These are phyloP conservation scores for Boletus fagicola DNA, from an alignment of 768 basidiomycete species.

Conservation along the genomic window DNA sequence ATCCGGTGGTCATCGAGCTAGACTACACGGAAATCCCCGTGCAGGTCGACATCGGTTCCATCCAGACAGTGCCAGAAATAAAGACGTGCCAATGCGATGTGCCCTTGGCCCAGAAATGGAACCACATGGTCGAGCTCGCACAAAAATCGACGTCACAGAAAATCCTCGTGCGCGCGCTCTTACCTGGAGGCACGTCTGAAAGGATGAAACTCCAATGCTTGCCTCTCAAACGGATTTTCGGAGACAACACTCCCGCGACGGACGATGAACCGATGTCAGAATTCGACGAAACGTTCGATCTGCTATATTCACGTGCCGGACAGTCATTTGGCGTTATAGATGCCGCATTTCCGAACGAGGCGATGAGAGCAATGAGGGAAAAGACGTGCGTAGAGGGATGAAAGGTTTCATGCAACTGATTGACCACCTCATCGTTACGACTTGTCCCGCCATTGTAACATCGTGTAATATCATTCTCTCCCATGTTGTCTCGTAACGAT, in stretches of 20 bases:
- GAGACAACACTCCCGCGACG: background rate
- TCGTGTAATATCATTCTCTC: too few species aligned
- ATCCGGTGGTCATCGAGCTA: conserved; percentile 26
- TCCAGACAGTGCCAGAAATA: conserved; percentile 5
- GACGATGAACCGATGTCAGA: conserved; percentile 20
- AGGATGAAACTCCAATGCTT: conserved; percentile 28
- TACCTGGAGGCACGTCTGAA: conserved; percentile 24
- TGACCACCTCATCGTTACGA: background rate
- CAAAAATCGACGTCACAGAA: conserved; percentile 20
- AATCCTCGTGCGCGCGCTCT: conserved; percentile 30
- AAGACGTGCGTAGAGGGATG: conserved; percentile 1
- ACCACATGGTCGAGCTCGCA: conserved; percentile 29
- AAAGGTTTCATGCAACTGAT: background rate
- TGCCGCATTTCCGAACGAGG: conserved; percentile 22
- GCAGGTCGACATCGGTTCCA: conserved; percentile 17
- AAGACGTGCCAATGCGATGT: conserved; percentile 25
- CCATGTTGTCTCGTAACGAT: too few species aligned
- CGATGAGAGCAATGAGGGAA: conserved; percentile 14
- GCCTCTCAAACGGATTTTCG: conserved; percentile 21
- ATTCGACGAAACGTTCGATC: conserved; percentile 22
- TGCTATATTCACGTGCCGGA: conserved; percentile 26
- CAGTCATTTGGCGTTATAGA: conserved; percentile 21
- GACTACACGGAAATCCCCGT: conserved; percentile 25
- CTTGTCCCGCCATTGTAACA: too few species aligned
- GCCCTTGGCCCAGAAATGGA: conserved; percentile 25